phyloP scores from a whole-genome alignment of 768 basidiomycete species.

The Piloderma croceum region DNA sequence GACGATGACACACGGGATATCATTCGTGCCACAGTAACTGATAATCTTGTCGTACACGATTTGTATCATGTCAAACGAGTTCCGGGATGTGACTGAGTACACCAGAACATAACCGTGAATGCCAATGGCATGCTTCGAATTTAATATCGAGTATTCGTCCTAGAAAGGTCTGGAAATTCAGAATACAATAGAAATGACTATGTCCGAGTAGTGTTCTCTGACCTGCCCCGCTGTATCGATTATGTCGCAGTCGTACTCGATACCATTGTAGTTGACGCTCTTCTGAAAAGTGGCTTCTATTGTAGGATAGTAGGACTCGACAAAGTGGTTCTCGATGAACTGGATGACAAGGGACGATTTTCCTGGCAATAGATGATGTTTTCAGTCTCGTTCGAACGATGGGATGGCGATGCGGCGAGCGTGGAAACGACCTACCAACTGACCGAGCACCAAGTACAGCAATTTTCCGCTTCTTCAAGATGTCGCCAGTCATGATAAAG shows the following conservation, averaged over 20 bases:
- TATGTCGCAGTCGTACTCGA: slow-evolving; percentile 94
- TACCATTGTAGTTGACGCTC: slow-evolving; percentile 79
- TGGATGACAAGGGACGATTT: slow-evolving; percentile 92
- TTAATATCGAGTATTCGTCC: slow-evolving; percentile 96
- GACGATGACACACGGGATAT: slow-evolving; percentile 90
- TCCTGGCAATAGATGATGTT: slow-evolving; percentile 44
- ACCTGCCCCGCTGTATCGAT: slow-evolving; percentile 98
- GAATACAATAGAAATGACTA: background rate
- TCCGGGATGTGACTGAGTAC: slow-evolving; percentile 85
- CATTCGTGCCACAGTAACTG: slow-evolving; percentile 76
- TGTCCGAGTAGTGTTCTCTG: slow-evolving; percentile 20
- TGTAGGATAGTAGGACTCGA: slow-evolving; percentile 92
- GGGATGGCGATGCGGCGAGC: slow-evolving; percentile 11
- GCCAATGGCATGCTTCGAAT: slow-evolving; percentile 90
- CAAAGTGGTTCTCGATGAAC: slow-evolving; percentile 89
- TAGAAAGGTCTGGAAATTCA: slow-evolving; percentile 25
- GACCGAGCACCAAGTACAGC: slow-evolving; percentile 83
- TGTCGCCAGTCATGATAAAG: background rate
- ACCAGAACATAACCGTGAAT: slow-evolving; percentile 97
- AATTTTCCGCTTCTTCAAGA: slow-evolving; percentile 51
- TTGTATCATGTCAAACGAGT: slow-evolving; percentile 92
- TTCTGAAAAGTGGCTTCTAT: slow-evolving; percentile 88
- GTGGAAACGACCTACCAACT: slow-evolving; percentile 62
- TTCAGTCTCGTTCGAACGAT: slow-evolving; percentile 3
- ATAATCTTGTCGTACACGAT: slow-evolving; percentile 92